These are phyloP conservation scores for Mortierella sp. DNA, from an alignment of 371 early-diverging fungal species.

Conservation along the genomic window DNA sequence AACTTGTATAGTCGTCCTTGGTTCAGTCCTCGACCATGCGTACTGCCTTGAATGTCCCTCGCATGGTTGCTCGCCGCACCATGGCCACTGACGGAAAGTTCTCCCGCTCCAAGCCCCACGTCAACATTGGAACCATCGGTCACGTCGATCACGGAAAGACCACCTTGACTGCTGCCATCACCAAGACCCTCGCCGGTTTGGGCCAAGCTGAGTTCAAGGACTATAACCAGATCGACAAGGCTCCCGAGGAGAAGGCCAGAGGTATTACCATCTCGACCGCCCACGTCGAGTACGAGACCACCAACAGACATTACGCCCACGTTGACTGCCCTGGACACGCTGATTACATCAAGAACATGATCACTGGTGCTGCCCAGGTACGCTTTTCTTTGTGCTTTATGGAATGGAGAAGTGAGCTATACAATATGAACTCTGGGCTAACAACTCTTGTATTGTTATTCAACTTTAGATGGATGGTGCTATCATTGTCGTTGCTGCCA, in stretches of 20 bases:
- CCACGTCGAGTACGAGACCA: constrained; percentile 97
- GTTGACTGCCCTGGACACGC: constrained; percentile 99
- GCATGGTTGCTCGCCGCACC: constrained; percentile 54
- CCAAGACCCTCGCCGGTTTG: constrained; percentile 89
- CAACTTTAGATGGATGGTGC: constrained; percentile 93
- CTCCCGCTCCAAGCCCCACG: constrained; percentile 93
- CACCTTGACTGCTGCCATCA: constrained; percentile 99
- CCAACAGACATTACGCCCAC: constrained; percentile 94
- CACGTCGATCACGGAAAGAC: constrained; percentile 99
- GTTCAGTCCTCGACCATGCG: constrained; percentile 35
- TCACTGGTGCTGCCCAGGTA: constrained; percentile 98
- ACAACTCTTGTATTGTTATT: not conserved
- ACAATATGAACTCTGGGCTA: not conserved
- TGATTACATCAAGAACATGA: constrained; percentile 99
- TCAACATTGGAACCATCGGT: constrained; percentile 99
- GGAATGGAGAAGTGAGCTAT: constrained; percentile 5
- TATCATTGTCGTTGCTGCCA: constrained; percentile 98
- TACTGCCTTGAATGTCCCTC: constrained; percentile 46
- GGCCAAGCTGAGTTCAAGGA: constrained; percentile 93
- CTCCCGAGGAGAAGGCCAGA: constrained; percentile 97
- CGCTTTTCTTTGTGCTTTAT: not conserved
- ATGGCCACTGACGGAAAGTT: constrained; percentile 65
- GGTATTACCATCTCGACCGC: constrained; percentile 98
- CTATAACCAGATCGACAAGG: constrained; percentile 98
- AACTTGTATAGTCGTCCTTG: constrained; percentile 31